These are phyloP conservation scores for Aspergillus bridgeri DNA, from an alignment of 495 filamentous ascomycete genomes.

Conservation along the genomic window DNA sequence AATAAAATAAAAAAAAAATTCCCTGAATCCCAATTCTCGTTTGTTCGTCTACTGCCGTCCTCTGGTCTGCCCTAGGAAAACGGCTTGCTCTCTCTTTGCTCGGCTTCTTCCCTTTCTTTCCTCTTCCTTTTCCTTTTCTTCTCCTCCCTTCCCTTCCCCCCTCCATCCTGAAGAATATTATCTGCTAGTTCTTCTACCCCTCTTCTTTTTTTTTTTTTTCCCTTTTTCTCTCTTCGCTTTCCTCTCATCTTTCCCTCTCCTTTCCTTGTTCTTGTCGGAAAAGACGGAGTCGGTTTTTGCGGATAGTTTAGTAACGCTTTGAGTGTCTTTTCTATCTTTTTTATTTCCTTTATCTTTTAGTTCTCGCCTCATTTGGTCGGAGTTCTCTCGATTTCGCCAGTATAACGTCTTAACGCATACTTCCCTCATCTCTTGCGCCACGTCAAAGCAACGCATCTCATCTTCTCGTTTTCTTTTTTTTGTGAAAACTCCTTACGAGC, in stretches of 20 bases:
- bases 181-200: conserved; percentile 37
- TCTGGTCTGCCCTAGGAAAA: conserved; percentile 27
- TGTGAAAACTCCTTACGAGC: conserved; percentile 15
- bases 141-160: conserved; percentile 24
- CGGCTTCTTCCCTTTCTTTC: conserved; percentile 23
- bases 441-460: conserved; percentile 24
- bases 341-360: conserved; percentile 33
- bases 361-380: conserved; percentile 32
- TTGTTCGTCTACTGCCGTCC: conserved; percentile 24
- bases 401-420: conserved; percentile 29
- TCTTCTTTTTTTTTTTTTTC: conserved; percentile 39
- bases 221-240: conserved; percentile 32
- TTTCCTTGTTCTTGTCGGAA: conserved; percentile 39
- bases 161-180: conserved; percentile 35
- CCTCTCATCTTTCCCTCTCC: conserved; percentile 34
- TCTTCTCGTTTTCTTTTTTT: conserved; percentile 12
- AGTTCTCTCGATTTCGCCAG: conserved; percentile 31
- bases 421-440: conserved; percentile 24
- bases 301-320: conserved; percentile 34
- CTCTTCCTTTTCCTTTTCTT: conserved; percentile 17
- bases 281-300: conserved; percentile 43
- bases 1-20: conserved; percentile 1
- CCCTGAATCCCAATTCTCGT: conserved; percentile 10
- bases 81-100: conserved; percentile 7
- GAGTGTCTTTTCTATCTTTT: conserved; percentile 36